These are phyloP conservation scores for Fusarium sp. DNA, from an alignment of 2,329 filamentous ascomycete species.

Conservation along the genomic window DNA sequence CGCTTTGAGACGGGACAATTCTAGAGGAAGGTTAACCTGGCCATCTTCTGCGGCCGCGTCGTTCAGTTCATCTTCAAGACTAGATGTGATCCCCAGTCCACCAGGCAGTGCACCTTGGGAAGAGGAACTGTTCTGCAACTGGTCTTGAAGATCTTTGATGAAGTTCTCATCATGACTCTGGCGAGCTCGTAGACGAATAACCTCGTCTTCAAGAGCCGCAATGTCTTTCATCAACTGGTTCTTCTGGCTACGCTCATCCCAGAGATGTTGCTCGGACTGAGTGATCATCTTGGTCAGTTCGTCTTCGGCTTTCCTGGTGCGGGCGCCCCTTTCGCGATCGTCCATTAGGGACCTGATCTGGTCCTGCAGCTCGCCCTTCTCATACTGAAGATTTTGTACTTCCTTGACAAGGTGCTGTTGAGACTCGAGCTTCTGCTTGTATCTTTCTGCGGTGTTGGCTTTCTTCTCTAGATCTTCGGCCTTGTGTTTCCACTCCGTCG, in stretches of 20 bases:
- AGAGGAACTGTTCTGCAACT: conserved; percentile 60
- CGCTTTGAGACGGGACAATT: conserved; percentile 72
- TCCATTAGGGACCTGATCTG: conserved; percentile 59
- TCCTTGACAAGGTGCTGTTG: conserved; percentile 71
- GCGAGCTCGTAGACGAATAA: conserved; percentile 64
- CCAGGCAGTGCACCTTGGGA: conserved; percentile 40
- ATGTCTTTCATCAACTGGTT: conserved; percentile 64
- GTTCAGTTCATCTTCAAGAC: conserved; percentile 74
- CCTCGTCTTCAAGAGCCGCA: conserved; percentile 62
- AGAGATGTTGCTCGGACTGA: conserved; percentile 60
- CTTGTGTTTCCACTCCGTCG: conserved; percentile 72
- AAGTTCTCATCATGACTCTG: conserved; percentile 67
- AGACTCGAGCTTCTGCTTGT: conserved; percentile 74
- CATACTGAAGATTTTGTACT: conserved; percentile 69
- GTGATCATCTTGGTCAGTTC: conserved; percentile 60
- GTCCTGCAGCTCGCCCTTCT: conserved; percentile 68
- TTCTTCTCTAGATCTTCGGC: conserved; percentile 73
- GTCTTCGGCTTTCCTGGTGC: conserved; percentile 56
- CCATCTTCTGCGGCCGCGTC: conserved; percentile 60
- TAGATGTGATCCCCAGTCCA: conserved; percentile 53
- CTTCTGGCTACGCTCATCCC: conserved; percentile 63
- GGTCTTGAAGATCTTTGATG: conserved; percentile 73
- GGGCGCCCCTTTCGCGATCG: conserved; percentile 53
- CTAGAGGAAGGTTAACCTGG: conserved; percentile 61
- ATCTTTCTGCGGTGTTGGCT: conserved; percentile 74